Conservation (phyloP, 192 early-diverging fungal species). For the Gryganskiella cystojenkinii region DNA sequence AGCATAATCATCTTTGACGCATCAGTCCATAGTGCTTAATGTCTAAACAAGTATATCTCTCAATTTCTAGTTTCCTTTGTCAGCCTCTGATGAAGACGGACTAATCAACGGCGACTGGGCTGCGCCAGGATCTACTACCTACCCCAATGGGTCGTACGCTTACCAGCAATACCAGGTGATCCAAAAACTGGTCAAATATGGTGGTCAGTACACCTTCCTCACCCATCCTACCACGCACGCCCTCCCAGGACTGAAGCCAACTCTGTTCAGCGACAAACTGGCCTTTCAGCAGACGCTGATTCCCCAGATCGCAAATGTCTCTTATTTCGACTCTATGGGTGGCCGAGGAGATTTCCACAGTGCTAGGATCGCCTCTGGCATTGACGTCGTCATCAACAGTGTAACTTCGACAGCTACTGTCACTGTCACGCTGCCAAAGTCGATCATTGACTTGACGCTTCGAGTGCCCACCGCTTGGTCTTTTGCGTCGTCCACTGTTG, state of each 20-base stretch:
- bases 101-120: slow-evolving; percentile 31
- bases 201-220: slow-evolving; percentile 35
- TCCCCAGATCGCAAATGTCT: slow-evolving; percentile 1
- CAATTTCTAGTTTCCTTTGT: slow-evolving; percentile 29
- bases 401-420: slow-evolving; percentile 9
- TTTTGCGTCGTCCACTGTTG: slow-evolving; percentile 11
- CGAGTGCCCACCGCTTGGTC: slow-evolving; percentile 26
- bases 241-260: background rate
- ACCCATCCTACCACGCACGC: slow-evolving; percentile 16
- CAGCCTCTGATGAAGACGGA: slow-evolving; percentile 35
- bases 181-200: slow-evolving; percentile 33
- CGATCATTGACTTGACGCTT: slow-evolving; percentile 27
- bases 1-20: too few species aligned
- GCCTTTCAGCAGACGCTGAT: slow-evolving; percentile 23
- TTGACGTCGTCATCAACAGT: slow-evolving; percentile 16
- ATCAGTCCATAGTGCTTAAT: too few species aligned
- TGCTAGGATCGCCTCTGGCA: slow-evolving; percentile 19
- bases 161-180: slow-evolving; percentile 19
- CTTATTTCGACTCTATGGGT: slow-evolving; percentile 32
- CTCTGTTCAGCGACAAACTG: slow-evolving; percentile 25
- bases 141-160: slow-evolving; percentile 20
- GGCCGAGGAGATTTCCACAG: slow-evolving; percentile 34
- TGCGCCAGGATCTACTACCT: slow-evolving; percentile 2
- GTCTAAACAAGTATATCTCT: too few species aligned
- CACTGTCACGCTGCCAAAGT: slow-evolving; percentile 10